Percentiles rank a stretch among this genome's conserved stretches.
Conservation (phyloP, 106 monocot genomes). For the Phalaenopsis aphrodite region DNA sequence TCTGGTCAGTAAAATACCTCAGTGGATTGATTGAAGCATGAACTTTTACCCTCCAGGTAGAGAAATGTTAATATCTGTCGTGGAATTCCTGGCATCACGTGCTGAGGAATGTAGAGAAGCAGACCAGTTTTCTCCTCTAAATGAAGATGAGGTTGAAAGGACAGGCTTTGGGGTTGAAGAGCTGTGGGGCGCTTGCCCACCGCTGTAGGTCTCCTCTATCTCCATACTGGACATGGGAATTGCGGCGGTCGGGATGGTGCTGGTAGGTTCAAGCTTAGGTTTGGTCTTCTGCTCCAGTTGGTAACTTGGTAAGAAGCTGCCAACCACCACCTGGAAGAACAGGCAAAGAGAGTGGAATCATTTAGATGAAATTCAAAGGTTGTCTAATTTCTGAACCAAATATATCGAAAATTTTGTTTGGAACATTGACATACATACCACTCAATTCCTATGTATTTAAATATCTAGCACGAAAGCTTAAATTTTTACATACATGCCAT, state of each 20-base stretch:
- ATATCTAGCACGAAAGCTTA: too few species aligned
- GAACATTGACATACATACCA: too few species aligned
- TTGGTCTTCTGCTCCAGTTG: slow-evolving; percentile 59
- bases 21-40: neutral
- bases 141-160: slow-evolving; percentile 28
- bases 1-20: neutral
- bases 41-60: slow-evolving; percentile 41
- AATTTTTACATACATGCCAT: too few species aligned
- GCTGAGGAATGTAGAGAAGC: slow-evolving; percentile 33
- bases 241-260: slow-evolving; percentile 14
- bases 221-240: slow-evolving; percentile 28
- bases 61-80: slow-evolving; percentile 66
- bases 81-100: slow-evolving; percentile 43
- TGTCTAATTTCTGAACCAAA: neutral
- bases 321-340: slow-evolving; percentile 61
- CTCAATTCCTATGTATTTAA: too few species aligned
- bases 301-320: slow-evolving; percentile 65
- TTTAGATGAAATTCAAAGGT: neutral
- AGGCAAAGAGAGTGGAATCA: neutral
- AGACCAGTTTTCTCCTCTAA: slow-evolving; percentile 56
- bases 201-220: slow-evolving; percentile 26
- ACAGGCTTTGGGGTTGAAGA: slow-evolving; percentile 31
- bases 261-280: slow-evolving; percentile 27
- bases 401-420: neutral
- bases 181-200: slow-evolving; percentile 25